These are phyloP conservation scores for Fusarium tanahbumbuense DNA, from an alignment of 2,329 filamentous ascomycete genomes.

Conservation along the genomic window DNA sequence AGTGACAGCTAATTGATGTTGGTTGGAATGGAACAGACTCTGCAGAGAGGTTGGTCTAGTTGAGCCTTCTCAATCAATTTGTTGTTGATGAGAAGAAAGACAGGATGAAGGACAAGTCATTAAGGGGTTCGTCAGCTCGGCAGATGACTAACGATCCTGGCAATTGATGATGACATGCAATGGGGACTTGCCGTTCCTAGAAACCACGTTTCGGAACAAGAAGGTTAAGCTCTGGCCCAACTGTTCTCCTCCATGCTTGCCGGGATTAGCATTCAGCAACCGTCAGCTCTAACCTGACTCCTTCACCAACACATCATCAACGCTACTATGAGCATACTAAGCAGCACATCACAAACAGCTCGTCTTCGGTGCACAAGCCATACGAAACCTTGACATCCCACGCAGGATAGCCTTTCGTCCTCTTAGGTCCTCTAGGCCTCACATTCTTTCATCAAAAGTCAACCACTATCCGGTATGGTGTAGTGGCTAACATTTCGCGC, in stretches of 20 bases:
- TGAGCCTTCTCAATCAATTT: background rate
- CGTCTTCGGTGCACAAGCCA: too few species aligned
- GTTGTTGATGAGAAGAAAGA: background rate
- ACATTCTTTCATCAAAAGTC: background rate
- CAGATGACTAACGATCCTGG: background rate
- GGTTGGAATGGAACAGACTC: too few species aligned
- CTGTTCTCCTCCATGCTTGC: background rate
- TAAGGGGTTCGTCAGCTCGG: background rate
- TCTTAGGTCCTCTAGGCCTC: background rate
- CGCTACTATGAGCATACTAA: background rate
- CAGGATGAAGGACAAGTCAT: background rate
- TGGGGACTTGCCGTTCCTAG: background rate
- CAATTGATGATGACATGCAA: background rate
- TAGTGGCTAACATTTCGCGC: constrained; percentile 52
- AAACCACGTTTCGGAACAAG: background rate
- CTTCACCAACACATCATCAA: background rate
- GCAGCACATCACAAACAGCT: background rate
- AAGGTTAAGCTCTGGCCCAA: background rate
- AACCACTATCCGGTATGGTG: constrained; percentile 48
- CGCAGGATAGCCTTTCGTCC: background rate
- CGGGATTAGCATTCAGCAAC: background rate
- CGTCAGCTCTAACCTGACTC: background rate
- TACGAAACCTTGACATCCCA: too few species aligned
- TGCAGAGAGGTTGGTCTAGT: too few species aligned
- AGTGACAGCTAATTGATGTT: too few species aligned